Evolutionary conservation across 768 basidiomycete species (phyloP).

Genomic region (Xerocomellus intermedius): DNA sequence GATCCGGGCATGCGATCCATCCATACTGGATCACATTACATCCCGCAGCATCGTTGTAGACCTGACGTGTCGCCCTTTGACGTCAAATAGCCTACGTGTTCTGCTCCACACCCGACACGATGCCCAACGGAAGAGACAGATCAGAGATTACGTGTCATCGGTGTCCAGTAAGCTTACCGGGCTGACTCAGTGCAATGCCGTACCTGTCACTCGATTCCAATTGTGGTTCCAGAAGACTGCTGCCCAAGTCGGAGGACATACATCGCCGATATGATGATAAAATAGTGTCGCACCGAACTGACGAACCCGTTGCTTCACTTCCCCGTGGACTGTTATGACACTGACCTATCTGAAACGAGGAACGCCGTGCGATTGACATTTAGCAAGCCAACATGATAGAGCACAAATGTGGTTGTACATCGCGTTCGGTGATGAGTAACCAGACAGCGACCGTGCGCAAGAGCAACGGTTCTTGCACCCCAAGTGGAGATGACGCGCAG

Average conservation of each 20-base stretch:
- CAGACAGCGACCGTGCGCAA: not conserved
- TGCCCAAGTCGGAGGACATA: not conserved
- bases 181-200: conserved; percentile 13
- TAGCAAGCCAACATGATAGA: not conserved
- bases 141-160: conserved; percentile 7
- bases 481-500: not conserved
- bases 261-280: too few species aligned
- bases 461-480: not conserved
- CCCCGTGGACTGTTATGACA: not conserved
- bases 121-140: too few species aligned
- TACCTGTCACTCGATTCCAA: not conserved
- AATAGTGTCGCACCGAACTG: not conserved
- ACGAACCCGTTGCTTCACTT: not conserved
- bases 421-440: not conserved
- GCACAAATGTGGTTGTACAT: too few species aligned
- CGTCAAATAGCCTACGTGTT: not conserved
- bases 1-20: not conserved
- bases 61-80: not conserved
- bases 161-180: conserved; percentile 14
- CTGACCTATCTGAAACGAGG: not conserved
- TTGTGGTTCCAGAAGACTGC: conserved; percentile 1
- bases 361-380: not conserved
- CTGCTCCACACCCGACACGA: not conserved
- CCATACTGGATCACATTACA: too few species aligned
- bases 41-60: not conserved